Evolutionary conservation across 1,284 basidiomycete species (phyloP).

Genomic region (Coriolopsis trogii): DNA sequence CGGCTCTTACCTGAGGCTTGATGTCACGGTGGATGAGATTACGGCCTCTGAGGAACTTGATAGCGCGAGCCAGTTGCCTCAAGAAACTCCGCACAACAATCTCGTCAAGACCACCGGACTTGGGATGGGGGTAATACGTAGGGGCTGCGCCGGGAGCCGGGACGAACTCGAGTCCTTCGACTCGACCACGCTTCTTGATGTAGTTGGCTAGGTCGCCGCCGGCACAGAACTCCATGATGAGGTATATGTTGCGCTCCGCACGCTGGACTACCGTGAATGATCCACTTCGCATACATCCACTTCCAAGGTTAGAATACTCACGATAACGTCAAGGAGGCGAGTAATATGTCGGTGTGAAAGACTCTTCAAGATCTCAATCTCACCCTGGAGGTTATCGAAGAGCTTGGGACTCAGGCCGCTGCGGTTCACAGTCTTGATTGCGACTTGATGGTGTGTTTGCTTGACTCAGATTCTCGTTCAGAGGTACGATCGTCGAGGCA

Average conservation of each 20-base stretch:
- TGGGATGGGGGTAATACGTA: conserved; percentile 89
- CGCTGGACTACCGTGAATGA: conserved; percentile 54
- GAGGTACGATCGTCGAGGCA: no score
- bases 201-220: conserved; percentile 96
- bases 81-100: conserved; percentile 92
- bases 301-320: no score
- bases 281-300: not conserved
- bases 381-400: conserved; percentile 95
- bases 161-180: conserved; percentile 83
- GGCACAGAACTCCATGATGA: conserved; percentile 97
- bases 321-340: conserved; percentile 89
- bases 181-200: conserved; percentile 90
- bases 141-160: conserved; percentile 68
- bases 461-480: conserved; percentile 39
- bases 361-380: conserved; percentile 96
- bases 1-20: conserved; percentile 80
- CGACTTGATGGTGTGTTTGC: conserved; percentile 80
- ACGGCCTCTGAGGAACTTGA: conserved; percentile 88
- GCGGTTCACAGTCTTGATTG: conserved; percentile 94
- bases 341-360: conserved; percentile 95
- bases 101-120: conserved; percentile 89
- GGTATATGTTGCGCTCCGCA: conserved; percentile 92
- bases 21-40: conserved; percentile 97
- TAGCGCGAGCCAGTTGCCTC: conserved; percentile 89
- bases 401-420: conserved; percentile 91